These are phyloP conservation scores for Collariella sp. DNA, from an alignment of 495 filamentous ascomycete genomes.

Conservation along the genomic window DNA sequence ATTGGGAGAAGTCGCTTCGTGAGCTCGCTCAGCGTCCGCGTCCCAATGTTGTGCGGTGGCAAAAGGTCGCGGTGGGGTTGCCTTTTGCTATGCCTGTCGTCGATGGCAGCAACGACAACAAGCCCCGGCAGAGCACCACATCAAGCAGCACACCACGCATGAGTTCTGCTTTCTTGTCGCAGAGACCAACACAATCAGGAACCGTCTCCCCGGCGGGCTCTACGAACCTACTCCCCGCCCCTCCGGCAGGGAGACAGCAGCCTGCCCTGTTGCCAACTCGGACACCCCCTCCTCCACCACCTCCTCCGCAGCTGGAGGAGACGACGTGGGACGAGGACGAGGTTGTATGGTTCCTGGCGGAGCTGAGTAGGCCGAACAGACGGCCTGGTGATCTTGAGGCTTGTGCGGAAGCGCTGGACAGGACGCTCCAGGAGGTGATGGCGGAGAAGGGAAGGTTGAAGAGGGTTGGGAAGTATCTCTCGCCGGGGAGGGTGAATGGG, in stretches of 20 bases:
- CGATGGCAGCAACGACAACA: neutral
- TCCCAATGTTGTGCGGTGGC: neutral
- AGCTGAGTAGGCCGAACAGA: neutral
- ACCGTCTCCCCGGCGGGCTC: neutral
- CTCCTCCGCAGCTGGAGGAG: neutral
- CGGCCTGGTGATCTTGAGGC: neutral
- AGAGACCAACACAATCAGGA: neutral
- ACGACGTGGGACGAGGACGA: neutral
- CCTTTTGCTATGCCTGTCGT: too few species aligned
- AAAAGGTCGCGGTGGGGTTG: neutral
- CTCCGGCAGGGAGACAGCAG: too few species aligned
- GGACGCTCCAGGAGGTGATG: neutral
- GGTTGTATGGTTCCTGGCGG: neutral
- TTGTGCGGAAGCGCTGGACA: constrained; percentile 2
- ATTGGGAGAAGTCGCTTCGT: neutral
- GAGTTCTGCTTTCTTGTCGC: neutral
- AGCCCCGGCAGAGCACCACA: neutral
- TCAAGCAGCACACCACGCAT: neutral
- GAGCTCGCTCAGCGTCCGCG: neutral
- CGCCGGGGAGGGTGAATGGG: neutral
- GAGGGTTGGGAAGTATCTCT: neutral
- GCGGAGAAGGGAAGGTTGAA: neutral
- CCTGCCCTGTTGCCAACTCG: too few species aligned
- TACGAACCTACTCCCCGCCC: too few species aligned
- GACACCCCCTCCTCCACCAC: neutral